Evolutionary conservation across 352 stramenopile genomes (phyloP), one percentile per base, ranked within the genome.

Genomic region (Aphanomyces cochlioides): DNA sequence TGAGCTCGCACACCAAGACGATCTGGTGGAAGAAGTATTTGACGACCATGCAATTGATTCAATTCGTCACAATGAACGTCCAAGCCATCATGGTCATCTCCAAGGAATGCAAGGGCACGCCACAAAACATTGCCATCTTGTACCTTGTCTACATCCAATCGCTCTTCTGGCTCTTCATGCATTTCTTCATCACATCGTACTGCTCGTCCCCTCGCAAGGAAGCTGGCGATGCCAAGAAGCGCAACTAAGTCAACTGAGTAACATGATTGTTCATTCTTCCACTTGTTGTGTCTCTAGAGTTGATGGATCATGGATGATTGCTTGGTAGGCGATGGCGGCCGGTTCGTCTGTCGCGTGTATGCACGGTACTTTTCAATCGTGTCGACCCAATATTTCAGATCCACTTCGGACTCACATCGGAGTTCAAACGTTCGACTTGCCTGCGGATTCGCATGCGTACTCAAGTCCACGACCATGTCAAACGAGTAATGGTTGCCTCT

Each of bases 21-120:
- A 98, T 99, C 78, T 98, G 95, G 95, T 99, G 96, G 96, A 98
- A 98, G 76, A 97, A 94, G 57, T 97, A 92, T 79, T 79, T 99
- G 34, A 99, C 96, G 54, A 81, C 87, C 36, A 89, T 98, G 77
- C 96, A 99, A 80, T 77, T 99, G 77, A 85, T 97, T 56, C 96
- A 98, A 80, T 98, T 98, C 70, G 48, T 92, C 17, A 86, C 77
- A 56, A 92, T 94, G 84, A 88, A 92, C 72, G 78, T 89, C 37
- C 85, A 92, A 73, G 82, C 79, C 8, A 84, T 88, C 72, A 73
- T 89, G 40, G 88, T 81, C 69, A 78, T 95, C 40, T 90, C 81
- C 48, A 96, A 96, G 80, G 93, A 91, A 75, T 96, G 86, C 43
- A 80, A 96, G 66, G 90, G 90, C 69, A 86, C 87, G 38, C 85